Evolutionary conservation across 768 basidiomycete species (phyloP), one percentile per base, ranked within the genome.

Genomic region (Boletus eberwhitei): DNA sequence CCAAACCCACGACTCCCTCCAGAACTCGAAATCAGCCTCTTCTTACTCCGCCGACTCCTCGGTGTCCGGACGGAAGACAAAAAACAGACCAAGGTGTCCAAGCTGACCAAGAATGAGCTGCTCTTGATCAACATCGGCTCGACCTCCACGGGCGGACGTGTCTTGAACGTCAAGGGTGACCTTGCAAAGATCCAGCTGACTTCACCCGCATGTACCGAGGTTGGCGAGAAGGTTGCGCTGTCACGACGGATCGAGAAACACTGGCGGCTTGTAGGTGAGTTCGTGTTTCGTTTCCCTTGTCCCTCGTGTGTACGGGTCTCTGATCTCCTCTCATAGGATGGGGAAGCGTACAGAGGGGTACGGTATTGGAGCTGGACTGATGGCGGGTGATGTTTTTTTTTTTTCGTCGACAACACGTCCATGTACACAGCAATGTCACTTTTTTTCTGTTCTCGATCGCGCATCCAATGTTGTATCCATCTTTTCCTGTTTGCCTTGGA

Each of bases 41-140:
- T 98, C 87, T 77, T 98, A 32, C 87, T 99, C 34, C 90, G 97
- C 56, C 86, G 97, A 55, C 76, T 98, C 50, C 83, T 98, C n/a
- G 96, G 97, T 69, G 97, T 99, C 58, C 94, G 95, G 73, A 93
- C 94, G 22, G 96, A 98, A 73, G 97, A 98, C 77, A 97, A 95
- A 78, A 99, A 98, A 72, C 92, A 95, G 71, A 97, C 97, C 21
- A 99, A 94, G 73, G 91, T 93, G 22, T 79, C 90, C 50, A 97
- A 97, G 72, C 81, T 97, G 42, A 80, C 84, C 54, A 96, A 96
- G 75, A 88, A 88, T 72, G 95, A 97, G 74, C 80, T 95, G 2
- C 74, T 98, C 3, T 82, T 98, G 57, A 95, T 99, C 79, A 98
- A 98, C 77, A 98, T 99, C 54, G 95, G 96, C 19, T 96, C 93